Base-by-base conservation (phyloP, 345 rosid species). In the Salix udensis region DNA sequence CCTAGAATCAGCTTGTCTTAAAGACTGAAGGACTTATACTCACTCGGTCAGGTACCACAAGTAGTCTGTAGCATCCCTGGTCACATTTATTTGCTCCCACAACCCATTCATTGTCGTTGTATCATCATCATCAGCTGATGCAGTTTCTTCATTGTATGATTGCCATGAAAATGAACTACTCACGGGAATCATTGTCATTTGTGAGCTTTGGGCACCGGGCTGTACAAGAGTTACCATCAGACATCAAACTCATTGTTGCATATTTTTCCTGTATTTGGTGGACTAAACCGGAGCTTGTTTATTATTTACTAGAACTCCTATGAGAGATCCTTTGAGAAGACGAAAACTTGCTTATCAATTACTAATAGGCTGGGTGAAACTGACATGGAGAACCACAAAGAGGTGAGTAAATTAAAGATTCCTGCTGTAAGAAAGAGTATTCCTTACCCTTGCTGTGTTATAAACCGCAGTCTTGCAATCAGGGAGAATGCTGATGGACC, bases 401-500 rank as follows among this genome's bases (percentile, higher is more conserved):
- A 36, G 65, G 14, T 44, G 36, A 39, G 37, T 61, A 36, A 23
- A 60, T 60, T 60, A 23, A 34, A 37, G 55, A 26, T 31, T 15
- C 39, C 18, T 39, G 5, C 12, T 23, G 13, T 31, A 18, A 68
- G 11, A 13, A 34, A 44, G 16, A 42, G 70, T 46, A 37, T 16
- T 44, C 64, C 74, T 75, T 65, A 84, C 87, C 86, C 58, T 79
- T 73, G 85, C 86, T 31, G 86, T 85, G 84, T 85, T 79, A 71
- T 76, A 87, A 67, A 79, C 83, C 14, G 68, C 88, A 39, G 76
- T 80, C 74, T 79, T 81, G 78, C 87, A 81, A 75, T 82, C 86
- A 19, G 86, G 86, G 53, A 87, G 83, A 66, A 87, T 75, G 85
- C 89, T 87, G 74, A 87, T 60, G 44, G 89, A 87, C 89, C 89